Conservation (phyloP, 108 stramenopile species). For the Pseudonitzschia multiseries region DNA sequence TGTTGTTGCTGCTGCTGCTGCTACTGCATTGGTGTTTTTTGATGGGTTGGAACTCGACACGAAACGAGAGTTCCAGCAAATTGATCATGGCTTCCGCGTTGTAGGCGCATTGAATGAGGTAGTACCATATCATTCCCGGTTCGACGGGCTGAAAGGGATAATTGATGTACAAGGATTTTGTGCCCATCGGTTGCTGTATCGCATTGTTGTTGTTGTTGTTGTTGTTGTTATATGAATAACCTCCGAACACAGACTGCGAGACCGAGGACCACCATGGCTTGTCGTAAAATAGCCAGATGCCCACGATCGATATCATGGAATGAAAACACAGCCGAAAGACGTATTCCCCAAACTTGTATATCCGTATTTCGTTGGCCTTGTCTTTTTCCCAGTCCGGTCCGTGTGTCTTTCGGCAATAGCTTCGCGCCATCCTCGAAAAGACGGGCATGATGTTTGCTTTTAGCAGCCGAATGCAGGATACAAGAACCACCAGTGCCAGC, state of each 20-base stretch:
- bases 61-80: constrained; percentile 64
- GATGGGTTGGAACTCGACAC: constrained; percentile 22
- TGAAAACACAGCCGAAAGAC: constrained; percentile 81
- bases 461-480: constrained; percentile 49
- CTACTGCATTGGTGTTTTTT: constrained; percentile 8
- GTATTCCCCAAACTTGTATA: constrained; percentile 87
- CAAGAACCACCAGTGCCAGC: constrained; percentile 36
- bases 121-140: constrained; percentile 87
- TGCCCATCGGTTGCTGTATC: constrained; percentile 45
- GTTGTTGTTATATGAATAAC: background rate
- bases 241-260: background rate
- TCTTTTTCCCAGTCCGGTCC: constrained; percentile 61
- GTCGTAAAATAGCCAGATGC: constrained; percentile 60
- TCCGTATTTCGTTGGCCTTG: constrained; percentile 53
- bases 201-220: too few species aligned
- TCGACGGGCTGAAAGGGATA: constrained; percentile 71
- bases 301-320: constrained; percentile 54
- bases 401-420: constrained; percentile 56
- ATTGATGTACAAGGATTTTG: constrained; percentile 45
- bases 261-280: constrained; percentile 62
- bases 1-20: too few species aligned
- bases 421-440: constrained; percentile 61
- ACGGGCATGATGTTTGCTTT: constrained; percentile 60
- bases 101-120: constrained; percentile 80
- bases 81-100: constrained; percentile 81